These are phyloP conservation scores for Zasmidium angulare DNA, from an alignment of 2,329 filamentous ascomycete genomes.

Conservation along the genomic window DNA sequence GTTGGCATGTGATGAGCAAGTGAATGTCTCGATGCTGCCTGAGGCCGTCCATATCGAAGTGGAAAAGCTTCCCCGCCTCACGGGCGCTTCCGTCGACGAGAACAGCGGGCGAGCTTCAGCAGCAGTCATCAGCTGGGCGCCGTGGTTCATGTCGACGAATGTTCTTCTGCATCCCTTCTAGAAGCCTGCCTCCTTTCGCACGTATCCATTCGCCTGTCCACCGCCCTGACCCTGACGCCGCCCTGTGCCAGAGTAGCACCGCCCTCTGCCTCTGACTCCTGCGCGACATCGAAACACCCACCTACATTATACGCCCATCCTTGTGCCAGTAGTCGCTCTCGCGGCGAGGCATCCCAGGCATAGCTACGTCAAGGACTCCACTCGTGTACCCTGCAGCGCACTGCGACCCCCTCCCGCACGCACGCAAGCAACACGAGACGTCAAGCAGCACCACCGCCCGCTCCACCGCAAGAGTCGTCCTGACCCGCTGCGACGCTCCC, in stretches of 20 bases:
- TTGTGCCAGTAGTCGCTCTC: not conserved
- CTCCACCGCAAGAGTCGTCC: not conserved
- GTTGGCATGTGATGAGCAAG: not conserved
- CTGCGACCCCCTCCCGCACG: not conserved
- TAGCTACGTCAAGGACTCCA: constrained; percentile 12
- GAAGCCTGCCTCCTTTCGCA: constrained; percentile 2
- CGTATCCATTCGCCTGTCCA: not conserved
- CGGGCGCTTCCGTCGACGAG: not conserved
- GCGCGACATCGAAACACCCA: not conserved
- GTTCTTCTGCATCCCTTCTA: constrained; percentile 6
- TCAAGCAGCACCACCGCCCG: not conserved
- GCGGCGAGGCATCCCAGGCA: constrained; percentile 2
- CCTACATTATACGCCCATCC: not conserved
- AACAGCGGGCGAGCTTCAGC: not conserved
- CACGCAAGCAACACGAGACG: not conserved
- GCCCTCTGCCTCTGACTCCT: not conserved
- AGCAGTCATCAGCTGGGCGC: not conserved
- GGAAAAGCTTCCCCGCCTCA: not conserved
- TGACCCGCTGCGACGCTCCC: not conserved
- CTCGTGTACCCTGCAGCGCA: constrained; percentile 2
- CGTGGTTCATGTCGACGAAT: not conserved
- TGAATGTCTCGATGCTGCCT: not conserved
- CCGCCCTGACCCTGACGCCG: not conserved
- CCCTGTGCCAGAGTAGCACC: not conserved
- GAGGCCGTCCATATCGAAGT: not conserved